Base-by-base conservation (phyloP, 225 moss, liverwort and hornwort genomes). In the Polytrichum commune region DNA sequence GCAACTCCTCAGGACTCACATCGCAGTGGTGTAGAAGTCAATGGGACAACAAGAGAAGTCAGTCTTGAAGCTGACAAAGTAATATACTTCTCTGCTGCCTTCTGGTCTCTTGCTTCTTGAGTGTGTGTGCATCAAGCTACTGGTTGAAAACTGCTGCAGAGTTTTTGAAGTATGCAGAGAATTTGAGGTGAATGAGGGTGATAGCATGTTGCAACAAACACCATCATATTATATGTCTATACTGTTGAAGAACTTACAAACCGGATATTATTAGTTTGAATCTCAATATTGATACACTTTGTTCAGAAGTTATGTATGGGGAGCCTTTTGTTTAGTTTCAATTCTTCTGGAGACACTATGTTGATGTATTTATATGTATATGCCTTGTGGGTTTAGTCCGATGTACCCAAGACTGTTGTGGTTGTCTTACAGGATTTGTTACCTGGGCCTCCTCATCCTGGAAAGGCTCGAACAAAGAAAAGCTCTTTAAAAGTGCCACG, bases 381-480 rank as follows among this genome's bases (percentile, higher is more conserved):
- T 7, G 10, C 8, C 10, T 25, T 60, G 25, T 63, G 26, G 25
- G 26, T 27, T 9, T 46, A 46, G 46, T 46, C 13, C 46, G 3
- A 46, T 46, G 46, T 46, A 4, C 16, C 13, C 16, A 46, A 46
- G 3, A 46, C 16, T 46, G 13, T 13, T 16, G 46, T 46, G 46
- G 46, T 46, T 46, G 16, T 46, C 46, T 46, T 13, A 13, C 76
- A 85, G 85, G 82, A 85, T 27, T 32, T 72, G 65, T 62, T 69
- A 27, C 72, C 79, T 22, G 82, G 76, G 65, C 69, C 71, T 53
- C 74, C 74, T 23, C 82, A 79, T 72, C 74, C 82, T 18, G 82
- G 76, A 61, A 85, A 85, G 74, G 74, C 85, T 26, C 68, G 85
- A 58, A 82, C 82, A 23, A 85, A 82, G 76, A 85, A 81, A 64